Evolutionary conservation across 202 grass and related monocot genomes (phyloP), one percentile per base, ranked within the genome.

Genomic region (Zizania palustris): DNA sequence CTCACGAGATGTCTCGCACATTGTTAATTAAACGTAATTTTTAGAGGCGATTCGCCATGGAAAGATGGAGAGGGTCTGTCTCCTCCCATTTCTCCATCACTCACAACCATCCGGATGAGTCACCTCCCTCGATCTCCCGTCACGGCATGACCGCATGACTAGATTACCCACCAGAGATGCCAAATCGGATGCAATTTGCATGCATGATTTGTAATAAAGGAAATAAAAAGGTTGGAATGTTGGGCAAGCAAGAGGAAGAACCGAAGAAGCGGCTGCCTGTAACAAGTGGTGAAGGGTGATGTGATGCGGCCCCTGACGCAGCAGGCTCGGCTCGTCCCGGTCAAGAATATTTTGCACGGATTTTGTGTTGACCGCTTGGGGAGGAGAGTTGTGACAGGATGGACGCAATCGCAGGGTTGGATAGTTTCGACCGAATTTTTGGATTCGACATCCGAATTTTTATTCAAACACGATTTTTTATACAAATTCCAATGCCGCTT

Each of bases 311-410:
- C 69, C 48, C 3, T 22, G 46, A 9, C 28, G 28, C 28, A 28
- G 28, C 28, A 28, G 28, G 28, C 28, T 33, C 20, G 54, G 19
- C 45, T 77, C 59, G 82, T 78, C 82, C 60, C 41, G 68, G 68
- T 50, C 82, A 65, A 60, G 68, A 73, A 67, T 73, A 79, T 79
- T 85, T 50, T 48, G 19, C 50, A 9, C n/a, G 9, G 82, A 79
- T 85, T 38, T 46, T 64, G 60, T 85, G 67, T 79, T 85, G 82
- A 85, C 82, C 58, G 10, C 9, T 5, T 2, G 6, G 74, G 5
- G 60, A 10, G 9, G 4, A 8, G 58, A 44, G 28, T 42, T 18
- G 16, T 3, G 2, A 6, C 1, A 16, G 48, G 16, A 45, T 9
- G 40, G 35, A 37, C 50, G 68, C 46, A 37, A 46, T 21, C 63